Percentiles rank a stretch among this genome's conserved stretches.
Evolutionary conservation across 2,329 filamentous ascomycete species (phyloP).

Genomic region (Calonectria naviculata): DNA sequence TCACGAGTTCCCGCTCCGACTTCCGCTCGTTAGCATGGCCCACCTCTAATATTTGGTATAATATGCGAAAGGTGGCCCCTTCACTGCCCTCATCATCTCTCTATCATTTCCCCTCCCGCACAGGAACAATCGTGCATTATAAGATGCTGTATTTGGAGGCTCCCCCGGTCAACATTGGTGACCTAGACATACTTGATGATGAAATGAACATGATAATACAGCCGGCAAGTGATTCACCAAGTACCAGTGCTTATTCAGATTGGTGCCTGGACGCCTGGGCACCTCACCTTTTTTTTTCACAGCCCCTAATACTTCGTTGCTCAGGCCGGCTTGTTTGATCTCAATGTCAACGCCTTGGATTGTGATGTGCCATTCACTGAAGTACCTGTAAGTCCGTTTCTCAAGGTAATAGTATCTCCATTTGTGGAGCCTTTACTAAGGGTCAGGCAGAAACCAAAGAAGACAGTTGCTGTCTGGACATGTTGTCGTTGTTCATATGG

Average conservation of each 20-base stretch:
- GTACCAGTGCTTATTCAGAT: neutral
- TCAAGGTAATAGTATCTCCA: too few species aligned
- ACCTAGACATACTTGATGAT: neutral
- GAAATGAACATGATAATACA: too few species aligned
- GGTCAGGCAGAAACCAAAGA: neutral
- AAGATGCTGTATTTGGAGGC: neutral
- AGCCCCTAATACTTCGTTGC: neutral
- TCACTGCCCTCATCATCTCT: too few species aligned
- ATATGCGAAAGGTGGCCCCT: too few species aligned
- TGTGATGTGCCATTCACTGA: neutral
- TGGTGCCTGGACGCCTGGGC: neutral
- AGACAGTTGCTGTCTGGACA: neutral
- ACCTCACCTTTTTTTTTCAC: neutral
- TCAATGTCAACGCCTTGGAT: neutral
- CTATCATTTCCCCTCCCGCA: too few species aligned
- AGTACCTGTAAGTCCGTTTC: neutral
- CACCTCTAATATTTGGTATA: neutral
- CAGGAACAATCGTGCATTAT: neutral
- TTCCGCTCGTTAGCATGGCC: neutral
- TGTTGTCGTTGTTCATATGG: neutral
- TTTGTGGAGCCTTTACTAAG: neutral
- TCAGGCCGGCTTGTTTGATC: neutral
- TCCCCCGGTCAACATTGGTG: too few species aligned
- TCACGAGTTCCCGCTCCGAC: neutral
- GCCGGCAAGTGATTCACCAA: neutral